phyloP scores from a whole-genome alignment of 2,329 filamentous ascomycete species.

The Ophiostoma himal-ulmi region DNA sequence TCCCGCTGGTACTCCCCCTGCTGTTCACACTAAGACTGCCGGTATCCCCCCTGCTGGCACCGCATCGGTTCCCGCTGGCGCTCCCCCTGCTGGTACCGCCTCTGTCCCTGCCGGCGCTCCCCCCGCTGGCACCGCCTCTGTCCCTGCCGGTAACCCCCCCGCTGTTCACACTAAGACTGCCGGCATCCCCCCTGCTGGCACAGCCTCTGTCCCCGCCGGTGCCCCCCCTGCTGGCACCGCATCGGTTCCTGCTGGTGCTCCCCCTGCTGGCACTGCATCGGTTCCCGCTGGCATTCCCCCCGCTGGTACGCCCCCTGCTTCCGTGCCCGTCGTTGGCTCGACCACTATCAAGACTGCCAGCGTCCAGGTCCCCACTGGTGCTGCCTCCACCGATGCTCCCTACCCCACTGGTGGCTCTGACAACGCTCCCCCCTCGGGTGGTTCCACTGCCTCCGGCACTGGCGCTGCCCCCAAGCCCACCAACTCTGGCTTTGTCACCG shows the following conservation, averaged over 20 bases:
- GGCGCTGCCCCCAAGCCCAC: conserved; percentile 33
- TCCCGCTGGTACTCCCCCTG: conserved; percentile 41
- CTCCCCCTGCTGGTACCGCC: neutral
- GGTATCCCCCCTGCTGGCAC: conserved; percentile 32
- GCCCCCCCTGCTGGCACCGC: conserved; percentile 26
- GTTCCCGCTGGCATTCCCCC: neutral
- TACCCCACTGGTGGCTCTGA: neutral
- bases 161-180: neutral
- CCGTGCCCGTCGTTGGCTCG: neutral
- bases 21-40: conserved; percentile 50
- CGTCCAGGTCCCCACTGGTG: neutral
- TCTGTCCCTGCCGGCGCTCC: neutral
- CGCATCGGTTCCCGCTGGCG: neutral
- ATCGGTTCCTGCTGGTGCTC: neutral
- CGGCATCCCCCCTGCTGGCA: neutral
- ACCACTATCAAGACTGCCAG: neutral
- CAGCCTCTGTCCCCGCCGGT: neutral
- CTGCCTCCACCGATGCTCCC: neutral
- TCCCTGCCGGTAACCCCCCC: neutral
- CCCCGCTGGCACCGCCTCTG: neutral
- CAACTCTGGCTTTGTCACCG: conserved; percentile 32
- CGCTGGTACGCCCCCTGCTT: conserved; percentile 17
- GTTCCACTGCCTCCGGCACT: conserved; percentile 17
- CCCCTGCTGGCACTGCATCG: neutral
- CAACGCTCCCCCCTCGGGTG: neutral